Evolutionary conservation across 805 yeast species (phyloP).

Genomic region (Starmerella sp.): DNA sequence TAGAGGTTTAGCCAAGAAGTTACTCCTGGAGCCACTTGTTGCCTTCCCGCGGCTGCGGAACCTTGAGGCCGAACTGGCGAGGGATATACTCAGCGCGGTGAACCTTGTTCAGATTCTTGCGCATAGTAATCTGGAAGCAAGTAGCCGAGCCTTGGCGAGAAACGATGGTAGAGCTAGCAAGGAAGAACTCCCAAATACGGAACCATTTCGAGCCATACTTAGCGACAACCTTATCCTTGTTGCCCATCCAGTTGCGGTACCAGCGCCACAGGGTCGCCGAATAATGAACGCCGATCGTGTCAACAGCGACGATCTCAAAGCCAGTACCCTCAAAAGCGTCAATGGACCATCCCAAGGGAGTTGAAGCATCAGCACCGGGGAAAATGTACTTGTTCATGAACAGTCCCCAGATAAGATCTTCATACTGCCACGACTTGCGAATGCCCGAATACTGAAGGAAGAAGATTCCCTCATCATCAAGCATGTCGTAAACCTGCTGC

Average conservation of each 20-base stretch:
- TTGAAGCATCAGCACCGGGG: conserved; percentile 96
- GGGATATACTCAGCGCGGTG: conserved; percentile 78
- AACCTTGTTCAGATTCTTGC: conserved; percentile 78
- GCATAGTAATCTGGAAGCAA: conserved; percentile 78
- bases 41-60: conserved; percentile 29
- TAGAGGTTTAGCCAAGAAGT: background rate
- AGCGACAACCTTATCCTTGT: conserved; percentile 60
- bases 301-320: conserved; percentile 71
- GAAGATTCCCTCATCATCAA: conserved; percentile 85
- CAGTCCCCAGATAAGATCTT: conserved; percentile 86
- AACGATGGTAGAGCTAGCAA: conserved; percentile 69
- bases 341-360: conserved; percentile 77
- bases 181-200: conserved; percentile 86
- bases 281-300: conserved; percentile 86
- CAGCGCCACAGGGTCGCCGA: conserved; percentile 86
- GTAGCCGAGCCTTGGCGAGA: conserved; percentile 92
- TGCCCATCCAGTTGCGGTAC: conserved; percentile 89
- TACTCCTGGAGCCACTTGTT: conserved; percentile 27
- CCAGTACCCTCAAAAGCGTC: conserved; percentile 71
- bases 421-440: conserved; percentile 89
- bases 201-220: conserved; percentile 85
- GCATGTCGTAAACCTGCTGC: conserved; percentile 69
- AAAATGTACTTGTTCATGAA: conserved; percentile 92
- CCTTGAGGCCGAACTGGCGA: conserved; percentile 56
- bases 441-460: conserved; percentile 81